Base-by-base conservation (phyloP, 352 stramenopile genomes). In the Peronospora tabacina region DNA sequence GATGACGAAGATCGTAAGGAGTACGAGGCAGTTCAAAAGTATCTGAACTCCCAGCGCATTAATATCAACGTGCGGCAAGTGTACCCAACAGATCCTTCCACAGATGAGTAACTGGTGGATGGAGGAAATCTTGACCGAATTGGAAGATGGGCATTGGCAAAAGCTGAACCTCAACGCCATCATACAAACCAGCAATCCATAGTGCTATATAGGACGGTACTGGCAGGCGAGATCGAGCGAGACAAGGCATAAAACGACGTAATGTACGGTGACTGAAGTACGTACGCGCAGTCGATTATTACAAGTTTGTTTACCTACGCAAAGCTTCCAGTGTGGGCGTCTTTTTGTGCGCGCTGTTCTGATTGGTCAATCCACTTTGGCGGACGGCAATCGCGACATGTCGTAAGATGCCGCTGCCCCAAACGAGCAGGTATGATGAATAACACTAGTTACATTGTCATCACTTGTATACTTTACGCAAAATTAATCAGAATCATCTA, bases 11-110 rank as follows among this genome's bases (percentile, higher is more conserved):
- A 55, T 40, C 42, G 49, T 7, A 63, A 75, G 7, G 64, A 85
- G 7, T 64, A 71, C 4, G 53, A 44, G 9, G 64, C 75, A 3
- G 58, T 89, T 26, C 53, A 48, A n/a, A 60, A 11, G 24, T 89
- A 88, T 52, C 48, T 90, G 26, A 58, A 53, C 29, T 52, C 61
- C 8, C 70, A 86, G 29, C 75, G 81, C 29, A 84, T 91, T 53
- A 91, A 91, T 54, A 77, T 91, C 48, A 91, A 91, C 50, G 53
- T 91, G 17, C 74, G 81, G 5, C 81, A 90, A 36, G 81, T 91
- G 42, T 91, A 79, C 45, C 65, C 68, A n/a, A 39, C 13, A 29
- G 45, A 56, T 12, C 15, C 4, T 26, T 26, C 22, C 22, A 26
- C 22, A 26, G 22, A 5, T 26, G 2, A 26, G 22, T 5, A 26